Percentiles rank a stretch among this genome's conserved stretches.
These are phyloP conservation scores for Hansfordia pulvinata DNA, from an alignment of 2,329 filamentous ascomycete genomes.

Conservation along the genomic window DNA sequence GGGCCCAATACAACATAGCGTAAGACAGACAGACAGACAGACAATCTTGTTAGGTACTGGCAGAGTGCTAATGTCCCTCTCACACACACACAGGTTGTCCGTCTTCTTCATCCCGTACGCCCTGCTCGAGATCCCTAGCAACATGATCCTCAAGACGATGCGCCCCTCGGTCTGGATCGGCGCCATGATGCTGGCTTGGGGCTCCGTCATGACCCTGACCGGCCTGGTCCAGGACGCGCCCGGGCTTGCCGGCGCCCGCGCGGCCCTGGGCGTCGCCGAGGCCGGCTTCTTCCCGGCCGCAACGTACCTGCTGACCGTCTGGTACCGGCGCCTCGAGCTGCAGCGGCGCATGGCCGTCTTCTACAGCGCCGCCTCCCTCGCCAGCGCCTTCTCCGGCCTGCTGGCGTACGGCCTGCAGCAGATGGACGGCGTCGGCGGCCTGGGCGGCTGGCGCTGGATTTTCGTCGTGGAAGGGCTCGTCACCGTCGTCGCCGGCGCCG, in stretches of 20 bases:
- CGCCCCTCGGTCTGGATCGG: not conserved
- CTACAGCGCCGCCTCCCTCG: conserved; percentile 10
- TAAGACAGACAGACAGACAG: no score
- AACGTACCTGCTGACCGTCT: conserved; percentile 18
- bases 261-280: conserved; percentile 21
- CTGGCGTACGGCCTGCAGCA: conserved; percentile 20
- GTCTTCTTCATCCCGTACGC: conserved; percentile 20
- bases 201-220: conserved; percentile 11
- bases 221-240: conserved; percentile 14
- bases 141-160: conserved; percentile 14
- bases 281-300: conserved; percentile 19
- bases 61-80: no score
- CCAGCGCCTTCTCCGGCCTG: conserved; percentile 8
- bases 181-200: not conserved
- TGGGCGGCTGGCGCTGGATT: conserved; percentile 22
- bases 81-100: no score
- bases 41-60: no score
- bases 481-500: conserved; percentile 9
- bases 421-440: conserved; percentile 20
- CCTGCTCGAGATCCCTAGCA: conserved; percentile 15
- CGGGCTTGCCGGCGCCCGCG: conserved; percentile 11
- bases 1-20: conserved; percentile 15
- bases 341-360: conserved; percentile 9
- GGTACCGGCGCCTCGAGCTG: conserved; percentile 19
- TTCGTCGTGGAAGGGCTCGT: conserved; percentile 17